Conservation (phyloP, 2,329 filamentous ascomycete genomes). For the Ceratocystis harringtonii region DNA sequence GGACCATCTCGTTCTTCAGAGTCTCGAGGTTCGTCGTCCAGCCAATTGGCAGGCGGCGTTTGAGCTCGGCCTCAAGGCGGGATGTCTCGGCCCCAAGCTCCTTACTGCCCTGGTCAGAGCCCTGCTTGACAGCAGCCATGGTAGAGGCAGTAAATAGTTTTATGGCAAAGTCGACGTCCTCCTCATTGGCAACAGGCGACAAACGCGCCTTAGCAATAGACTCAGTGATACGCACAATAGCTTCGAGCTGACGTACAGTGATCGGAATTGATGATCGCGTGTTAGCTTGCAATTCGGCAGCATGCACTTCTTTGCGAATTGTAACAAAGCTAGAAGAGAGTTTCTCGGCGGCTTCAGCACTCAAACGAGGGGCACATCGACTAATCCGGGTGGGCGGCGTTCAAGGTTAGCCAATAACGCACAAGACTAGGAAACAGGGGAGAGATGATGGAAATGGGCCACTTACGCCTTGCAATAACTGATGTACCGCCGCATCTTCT, state of each 20-base stretch:
- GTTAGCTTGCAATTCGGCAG: constrained; percentile 78
- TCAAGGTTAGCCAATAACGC: too few relatives aligned
- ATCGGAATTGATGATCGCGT: constrained; percentile 88
- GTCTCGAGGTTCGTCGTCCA: constrained; percentile 88
- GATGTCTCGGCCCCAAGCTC: constrained; percentile 82
- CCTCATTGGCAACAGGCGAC: constrained; percentile 71
- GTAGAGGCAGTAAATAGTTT: constrained; percentile 89
- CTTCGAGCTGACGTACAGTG: constrained; percentile 91
- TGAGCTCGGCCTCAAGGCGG: constrained; percentile 78
- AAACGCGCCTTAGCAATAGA: constrained; percentile 84
- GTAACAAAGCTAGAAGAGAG: constrained; percentile 94
- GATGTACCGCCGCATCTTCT: constrained; percentile 95
- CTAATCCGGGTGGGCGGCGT: constrained; percentile 29
- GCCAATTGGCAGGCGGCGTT: constrained; percentile 75
- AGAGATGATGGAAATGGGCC: constrained; percentile 22
- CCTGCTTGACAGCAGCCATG: constrained; percentile 94
- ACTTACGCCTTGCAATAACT: constrained; percentile 89
- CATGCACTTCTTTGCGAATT: constrained; percentile 86
- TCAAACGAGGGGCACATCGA: constrained; percentile 82
- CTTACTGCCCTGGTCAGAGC: constrained; percentile 65
- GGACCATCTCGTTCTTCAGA: constrained; percentile 77
- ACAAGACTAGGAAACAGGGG: neutral
- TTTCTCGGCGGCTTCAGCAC: constrained; percentile 82
- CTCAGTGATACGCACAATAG: constrained; percentile 93
- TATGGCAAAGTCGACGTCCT: constrained; percentile 93